phyloP scores from a whole-genome alignment of 495 filamentous ascomycete species.

The Hypoxylon crocopeplum region DNA sequence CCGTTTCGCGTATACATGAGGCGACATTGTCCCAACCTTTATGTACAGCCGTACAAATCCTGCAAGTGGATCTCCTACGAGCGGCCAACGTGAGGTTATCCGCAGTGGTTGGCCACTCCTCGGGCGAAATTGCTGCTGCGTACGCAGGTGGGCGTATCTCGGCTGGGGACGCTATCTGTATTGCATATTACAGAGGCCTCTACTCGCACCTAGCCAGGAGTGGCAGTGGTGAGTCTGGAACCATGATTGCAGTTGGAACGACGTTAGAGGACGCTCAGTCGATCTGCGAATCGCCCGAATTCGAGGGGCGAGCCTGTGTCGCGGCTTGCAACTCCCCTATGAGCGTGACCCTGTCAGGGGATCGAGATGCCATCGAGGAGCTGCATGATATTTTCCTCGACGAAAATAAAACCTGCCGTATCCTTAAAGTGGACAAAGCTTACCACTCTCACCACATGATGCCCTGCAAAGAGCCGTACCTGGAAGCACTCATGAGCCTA shows the following conservation, averaged over 20 bases:
- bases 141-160: slow-evolving; percentile 50
- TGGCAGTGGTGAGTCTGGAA: neutral
- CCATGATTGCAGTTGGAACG: neutral
- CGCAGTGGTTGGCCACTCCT: slow-evolving; percentile 65
- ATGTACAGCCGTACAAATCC: slow-evolving; percentile 51
- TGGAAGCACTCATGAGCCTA: slow-evolving; percentile 21
- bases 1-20: neutral
- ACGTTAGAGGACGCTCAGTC: neutral
- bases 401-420: slow-evolving; percentile 48
- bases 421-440: slow-evolving; percentile 55
- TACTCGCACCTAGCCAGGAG: neutral
- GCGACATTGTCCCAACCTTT: slow-evolving; percentile 25
- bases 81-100: slow-evolving; percentile 54
- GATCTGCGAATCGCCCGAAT: neutral
- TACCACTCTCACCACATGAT: slow-evolving; percentile 63
- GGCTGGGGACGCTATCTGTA: slow-evolving; percentile 41
- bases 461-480: slow-evolving; percentile 39
- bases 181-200: slow-evolving; percentile 50
- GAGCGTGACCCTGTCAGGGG: slow-evolving; percentile 56
- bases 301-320: slow-evolving; percentile 43
- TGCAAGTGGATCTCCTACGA: slow-evolving; percentile 57
- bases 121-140: slow-evolving; percentile 65
- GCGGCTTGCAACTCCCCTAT: slow-evolving; percentile 54
- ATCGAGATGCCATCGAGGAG: slow-evolving; percentile 41
- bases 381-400: slow-evolving; percentile 50